These are phyloP conservation scores for Ploettnerulaceae sp. DNA, from an alignment of 2,329 filamentous ascomycete species.

Conservation along the genomic window DNA sequence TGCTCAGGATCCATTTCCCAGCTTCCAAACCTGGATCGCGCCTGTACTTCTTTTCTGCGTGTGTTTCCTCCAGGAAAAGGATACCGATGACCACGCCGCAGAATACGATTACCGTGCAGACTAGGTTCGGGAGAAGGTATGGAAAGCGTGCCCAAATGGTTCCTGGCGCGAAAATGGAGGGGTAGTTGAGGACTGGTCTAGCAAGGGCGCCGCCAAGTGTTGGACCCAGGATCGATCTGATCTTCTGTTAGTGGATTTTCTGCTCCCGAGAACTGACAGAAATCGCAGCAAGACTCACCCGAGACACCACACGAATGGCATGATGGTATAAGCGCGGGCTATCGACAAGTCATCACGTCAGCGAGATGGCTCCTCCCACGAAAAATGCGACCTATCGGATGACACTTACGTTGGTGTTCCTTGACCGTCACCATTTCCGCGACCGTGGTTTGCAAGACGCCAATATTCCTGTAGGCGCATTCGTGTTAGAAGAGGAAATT, in stretches of 20 bases:
- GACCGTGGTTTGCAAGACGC: constrained; percentile 90
- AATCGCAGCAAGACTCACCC: constrained; percentile 50
- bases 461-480: constrained; percentile 66
- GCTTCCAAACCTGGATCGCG: constrained; percentile 72
- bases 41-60: constrained; percentile 71
- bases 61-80: constrained; percentile 90
- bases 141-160: constrained; percentile 83
- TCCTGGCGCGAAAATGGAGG: constrained; percentile 63
- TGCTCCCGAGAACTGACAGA: constrained; percentile 7
- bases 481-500: constrained; percentile 16
- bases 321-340: constrained; percentile 93
- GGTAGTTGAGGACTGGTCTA: constrained; percentile 78
- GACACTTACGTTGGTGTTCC: constrained; percentile 77
- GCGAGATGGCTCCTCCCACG: neutral
- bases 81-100: constrained; percentile 74
- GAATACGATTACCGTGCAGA: constrained; percentile 74
- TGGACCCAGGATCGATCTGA: constrained; percentile 82
- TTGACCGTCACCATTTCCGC: constrained; percentile 90
- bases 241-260: neutral
- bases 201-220: constrained; percentile 87
- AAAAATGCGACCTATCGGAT: constrained; percentile 13
- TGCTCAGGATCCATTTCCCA: constrained; percentile 62
- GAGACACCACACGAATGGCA: constrained; percentile 97
- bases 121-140: constrained; percentile 87
- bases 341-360: constrained; percentile 27